A percentile compares a stretch with the other conserved stretches of the same genome.
These are phyloP conservation scores for Aspergillus caelatus DNA, from an alignment of 2,329 filamentous ascomycete genomes.

Conservation along the genomic window DNA sequence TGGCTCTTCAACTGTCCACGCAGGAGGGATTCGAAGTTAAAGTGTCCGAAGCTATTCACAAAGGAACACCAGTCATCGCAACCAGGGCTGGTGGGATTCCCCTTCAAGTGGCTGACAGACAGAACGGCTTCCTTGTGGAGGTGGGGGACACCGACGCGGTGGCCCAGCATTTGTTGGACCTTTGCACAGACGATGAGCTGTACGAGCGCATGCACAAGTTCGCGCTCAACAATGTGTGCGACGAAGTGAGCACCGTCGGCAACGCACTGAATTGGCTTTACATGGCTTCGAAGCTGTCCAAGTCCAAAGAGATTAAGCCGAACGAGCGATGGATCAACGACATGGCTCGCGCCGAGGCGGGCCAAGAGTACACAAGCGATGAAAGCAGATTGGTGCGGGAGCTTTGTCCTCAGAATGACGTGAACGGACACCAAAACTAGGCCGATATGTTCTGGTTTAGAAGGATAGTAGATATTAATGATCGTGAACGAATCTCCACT, in stretches of 20 bases:
- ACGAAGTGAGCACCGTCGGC: conserved; percentile 80
- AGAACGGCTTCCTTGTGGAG: conserved; percentile 74
- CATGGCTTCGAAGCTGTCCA: conserved; percentile 68
- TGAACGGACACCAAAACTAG: not conserved
- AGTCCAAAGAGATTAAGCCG: conserved; percentile 60
- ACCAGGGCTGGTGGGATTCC: conserved; percentile 78
- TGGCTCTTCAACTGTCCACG: conserved; percentile 77
- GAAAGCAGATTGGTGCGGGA: conserved; percentile 61
- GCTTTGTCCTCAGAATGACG: conserved; percentile 24
- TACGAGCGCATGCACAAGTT: conserved; percentile 68
- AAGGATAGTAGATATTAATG: not conserved
- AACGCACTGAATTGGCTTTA: conserved; percentile 78
- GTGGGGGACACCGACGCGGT: conserved; percentile 71
- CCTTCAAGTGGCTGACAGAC: conserved; percentile 71
- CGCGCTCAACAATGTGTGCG: conserved; percentile 69
- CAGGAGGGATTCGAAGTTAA: conserved; percentile 86
- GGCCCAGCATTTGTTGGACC: conserved; percentile 65
- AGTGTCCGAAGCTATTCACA: conserved; percentile 80
- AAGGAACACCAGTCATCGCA: conserved; percentile 76
- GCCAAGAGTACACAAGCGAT: conserved; percentile 57
- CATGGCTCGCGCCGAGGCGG: conserved; percentile 68
- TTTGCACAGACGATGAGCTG: conserved; percentile 67
- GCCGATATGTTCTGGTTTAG: not conserved
- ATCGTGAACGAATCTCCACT: not conserved
- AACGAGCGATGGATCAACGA: conserved; percentile 73